Evolutionary conservation across 495 filamentous ascomycete species (phyloP).

Genomic region (Glutinoglossum americanum): DNA sequence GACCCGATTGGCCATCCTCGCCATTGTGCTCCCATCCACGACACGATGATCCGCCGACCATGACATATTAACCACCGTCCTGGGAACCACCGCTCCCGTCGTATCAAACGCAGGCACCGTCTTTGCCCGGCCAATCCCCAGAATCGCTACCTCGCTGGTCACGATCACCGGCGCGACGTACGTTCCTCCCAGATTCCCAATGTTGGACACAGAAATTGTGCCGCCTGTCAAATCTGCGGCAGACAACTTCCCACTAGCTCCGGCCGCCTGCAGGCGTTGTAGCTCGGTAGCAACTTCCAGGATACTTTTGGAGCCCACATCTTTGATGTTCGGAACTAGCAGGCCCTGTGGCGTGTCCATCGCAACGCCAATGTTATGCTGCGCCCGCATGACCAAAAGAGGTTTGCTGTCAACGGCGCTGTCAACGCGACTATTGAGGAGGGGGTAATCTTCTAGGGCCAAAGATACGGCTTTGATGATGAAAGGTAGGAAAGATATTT

Average conservation of each 20-base stretch:
- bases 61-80: conserved; percentile 63
- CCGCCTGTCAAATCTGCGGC: conserved; percentile 61
- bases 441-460: conserved; percentile 55
- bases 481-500: conserved; percentile 81
- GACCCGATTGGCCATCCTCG: conserved; percentile 65
- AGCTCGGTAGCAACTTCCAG: conserved; percentile 58
- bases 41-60: conserved; percentile 96
- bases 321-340: conserved; percentile 83
- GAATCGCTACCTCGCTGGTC: conserved; percentile 69
- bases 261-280: conserved; percentile 45
- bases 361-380: conserved; percentile 90
- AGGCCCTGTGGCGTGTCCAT: conserved; percentile 86
- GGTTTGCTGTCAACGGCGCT: conserved; percentile 32
- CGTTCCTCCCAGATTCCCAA: conserved; percentile 88
- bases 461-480: conserved; percentile 86
- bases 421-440: conserved; percentile 74
- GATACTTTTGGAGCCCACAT: conserved; percentile 55
- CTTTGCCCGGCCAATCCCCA: conserved; percentile 68
- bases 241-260: conserved; percentile 49
- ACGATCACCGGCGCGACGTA: conserved; percentile 85
- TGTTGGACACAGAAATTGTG: conserved; percentile 90
- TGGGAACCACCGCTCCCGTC: conserved; percentile 25
- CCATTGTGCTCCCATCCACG: conserved; percentile 86
- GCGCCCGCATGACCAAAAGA: conserved; percentile 43
- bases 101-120: conserved; percentile 45